These are phyloP conservation scores for Vickermania spadyakhi DNA, from an alignment of 208 protist genomes.

Conservation along the genomic window DNA sequence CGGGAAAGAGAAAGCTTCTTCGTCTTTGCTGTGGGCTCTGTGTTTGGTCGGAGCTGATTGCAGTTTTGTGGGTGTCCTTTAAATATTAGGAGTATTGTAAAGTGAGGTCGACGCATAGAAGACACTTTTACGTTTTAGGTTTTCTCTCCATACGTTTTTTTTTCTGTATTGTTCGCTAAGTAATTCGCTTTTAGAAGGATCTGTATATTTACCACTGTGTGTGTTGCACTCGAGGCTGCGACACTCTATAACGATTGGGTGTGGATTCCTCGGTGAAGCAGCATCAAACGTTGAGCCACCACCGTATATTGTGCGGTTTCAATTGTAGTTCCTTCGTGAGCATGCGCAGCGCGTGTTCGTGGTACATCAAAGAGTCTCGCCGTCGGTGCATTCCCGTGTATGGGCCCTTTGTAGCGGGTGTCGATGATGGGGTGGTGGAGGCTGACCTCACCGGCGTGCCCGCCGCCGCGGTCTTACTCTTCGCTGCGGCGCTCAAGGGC, in stretches of 20 bases:
- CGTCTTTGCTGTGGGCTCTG: too few relatives aligned
- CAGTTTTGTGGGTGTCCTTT: not conserved
- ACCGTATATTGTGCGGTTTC: not conserved
- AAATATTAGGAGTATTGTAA: not conserved
- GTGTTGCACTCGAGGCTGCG: too few relatives aligned
- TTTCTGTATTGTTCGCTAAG: too few relatives aligned
- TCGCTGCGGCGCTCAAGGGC: slow-evolving; percentile 18
- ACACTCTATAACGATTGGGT: too few relatives aligned
- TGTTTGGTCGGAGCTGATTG: too few relatives aligned
- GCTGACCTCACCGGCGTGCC: slow-evolving; percentile 36
- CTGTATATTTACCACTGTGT: too few relatives aligned
- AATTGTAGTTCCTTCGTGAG: too few relatives aligned
- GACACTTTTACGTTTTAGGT: too few relatives aligned
- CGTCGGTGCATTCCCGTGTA: slow-evolving; percentile 27
- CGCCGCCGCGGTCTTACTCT: slow-evolving; percentile 21
- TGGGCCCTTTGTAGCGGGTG: slow-evolving; percentile 24
- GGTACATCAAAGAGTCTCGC: slow-evolving; percentile 48
- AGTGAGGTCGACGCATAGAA: too few relatives aligned
- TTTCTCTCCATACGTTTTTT: too few relatives aligned
- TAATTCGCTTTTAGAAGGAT: too few relatives aligned
- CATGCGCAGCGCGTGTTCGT: slow-evolving; percentile 31
- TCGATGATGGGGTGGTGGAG: slow-evolving; percentile 23
- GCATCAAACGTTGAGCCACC: not conserved
- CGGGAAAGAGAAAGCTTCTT: not conserved
- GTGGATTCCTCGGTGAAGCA: not conserved